Evolutionary conservation across 306 rosid species (phyloP).

Genomic region (Spatholobus suberectus): DNA sequence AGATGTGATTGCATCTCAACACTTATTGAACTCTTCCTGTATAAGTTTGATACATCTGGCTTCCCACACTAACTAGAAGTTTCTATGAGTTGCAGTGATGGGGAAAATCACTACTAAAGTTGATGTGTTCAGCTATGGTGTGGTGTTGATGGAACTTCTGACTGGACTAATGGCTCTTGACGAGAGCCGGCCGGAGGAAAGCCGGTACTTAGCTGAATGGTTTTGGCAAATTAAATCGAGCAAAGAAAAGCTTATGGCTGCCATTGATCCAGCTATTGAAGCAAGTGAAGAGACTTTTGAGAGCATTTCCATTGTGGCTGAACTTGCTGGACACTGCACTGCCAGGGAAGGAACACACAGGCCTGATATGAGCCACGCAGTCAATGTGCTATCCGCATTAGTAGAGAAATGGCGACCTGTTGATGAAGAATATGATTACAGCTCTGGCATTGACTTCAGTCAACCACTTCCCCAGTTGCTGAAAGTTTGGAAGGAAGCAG

Average conservation of each 20-base stretch:
- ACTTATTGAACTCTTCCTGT: background rate
- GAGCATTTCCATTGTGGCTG: conserved; percentile 58
- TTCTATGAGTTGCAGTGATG: conserved; percentile 64
- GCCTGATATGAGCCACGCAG: conserved; percentile 81
- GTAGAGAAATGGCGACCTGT: conserved; percentile 78
- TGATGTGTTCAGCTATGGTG: conserved; percentile 83
- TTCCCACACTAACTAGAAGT: conserved; percentile 6
- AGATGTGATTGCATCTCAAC: background rate
- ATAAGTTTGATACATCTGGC: background rate
- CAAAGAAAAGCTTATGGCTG: conserved; percentile 65
- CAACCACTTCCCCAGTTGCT: conserved; percentile 77
- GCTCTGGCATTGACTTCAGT: conserved; percentile 55
- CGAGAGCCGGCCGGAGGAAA: conserved; percentile 78
- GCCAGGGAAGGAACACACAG: conserved; percentile 73
- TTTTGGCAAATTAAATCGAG: conserved; percentile 72
- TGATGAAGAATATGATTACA: conserved; percentile 47
- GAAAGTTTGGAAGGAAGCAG: conserved; percentile 75
- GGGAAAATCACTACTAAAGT: conserved; percentile 87
- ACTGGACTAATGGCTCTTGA: conserved; percentile 84
- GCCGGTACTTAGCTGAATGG: conserved; percentile 80
- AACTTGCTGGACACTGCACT: conserved; percentile 88
- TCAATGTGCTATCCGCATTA: conserved; percentile 59
- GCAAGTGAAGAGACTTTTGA: conserved; percentile 54
- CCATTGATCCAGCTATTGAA: conserved; percentile 66
- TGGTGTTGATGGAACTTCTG: conserved; percentile 81